These are phyloP conservation scores for Fusarium sp. DNA, from an alignment of 2,329 filamentous ascomycete species.

Conservation along the genomic window DNA sequence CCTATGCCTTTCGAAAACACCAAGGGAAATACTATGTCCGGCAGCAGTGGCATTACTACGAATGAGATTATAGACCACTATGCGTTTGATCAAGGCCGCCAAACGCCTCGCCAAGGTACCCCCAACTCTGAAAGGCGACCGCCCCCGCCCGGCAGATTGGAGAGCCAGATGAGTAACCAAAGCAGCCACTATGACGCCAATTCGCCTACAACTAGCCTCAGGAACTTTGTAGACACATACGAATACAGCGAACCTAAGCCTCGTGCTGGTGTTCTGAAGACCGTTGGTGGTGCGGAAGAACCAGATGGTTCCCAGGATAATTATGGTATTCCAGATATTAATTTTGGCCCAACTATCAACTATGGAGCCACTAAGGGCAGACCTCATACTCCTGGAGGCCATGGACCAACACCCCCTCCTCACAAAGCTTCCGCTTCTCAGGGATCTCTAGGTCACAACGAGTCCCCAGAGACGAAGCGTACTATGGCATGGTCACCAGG, in stretches of 20 bases:
- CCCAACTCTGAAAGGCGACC: slow-evolving; percentile 40
- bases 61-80: slow-evolving; percentile 57
- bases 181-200: slow-evolving; percentile 70
- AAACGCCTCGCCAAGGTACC: slow-evolving; percentile 26
- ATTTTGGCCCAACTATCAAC: slow-evolving; percentile 87
- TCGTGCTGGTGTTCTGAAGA: slow-evolving; percentile 82
- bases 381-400: slow-evolving; percentile 50
- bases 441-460: slow-evolving; percentile 57
- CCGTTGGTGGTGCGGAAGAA: slow-evolving; percentile 69
- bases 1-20: slow-evolving; percentile 36
- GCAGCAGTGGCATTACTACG: slow-evolving; percentile 48
- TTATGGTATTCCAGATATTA: slow-evolving; percentile 75
- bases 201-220: slow-evolving; percentile 52
- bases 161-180: slow-evolving; percentile 47
- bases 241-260: slow-evolving; percentile 55
- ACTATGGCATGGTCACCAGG: slow-evolving; percentile 85
- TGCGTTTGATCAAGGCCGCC: slow-evolving; percentile 46
- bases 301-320: slow-evolving; percentile 42
- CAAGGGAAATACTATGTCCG: slow-evolving; percentile 41
- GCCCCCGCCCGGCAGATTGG: slow-evolving; percentile 43
- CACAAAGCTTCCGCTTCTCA: slow-evolving; percentile 40
- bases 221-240: slow-evolving; percentile 42
- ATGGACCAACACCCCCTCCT: slow-evolving; percentile 38
- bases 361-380: slow-evolving; percentile 59
- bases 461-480: slow-evolving; percentile 66